A percentile compares a stretch with the other conserved stretches of the same genome.
Conservation (phyloP, 2,329 filamentous ascomycete genomes). For the Aureobasidium vineae region DNA sequence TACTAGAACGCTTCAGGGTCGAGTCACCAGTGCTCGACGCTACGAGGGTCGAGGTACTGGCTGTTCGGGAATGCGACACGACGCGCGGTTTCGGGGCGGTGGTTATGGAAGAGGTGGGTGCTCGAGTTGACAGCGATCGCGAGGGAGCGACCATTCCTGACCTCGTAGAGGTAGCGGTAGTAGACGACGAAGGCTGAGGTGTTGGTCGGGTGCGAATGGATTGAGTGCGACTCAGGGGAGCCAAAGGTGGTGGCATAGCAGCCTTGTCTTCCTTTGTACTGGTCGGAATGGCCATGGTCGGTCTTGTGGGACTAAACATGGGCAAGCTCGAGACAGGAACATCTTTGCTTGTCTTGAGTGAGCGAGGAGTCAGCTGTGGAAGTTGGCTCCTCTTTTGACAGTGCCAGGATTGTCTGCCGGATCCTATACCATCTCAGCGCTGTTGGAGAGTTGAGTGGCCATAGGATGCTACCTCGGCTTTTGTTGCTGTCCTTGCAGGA, state of each 20-base stretch:
- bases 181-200: not conserved
- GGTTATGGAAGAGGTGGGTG: not conserved
- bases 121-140: not conserved
- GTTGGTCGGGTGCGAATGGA: not conserved
- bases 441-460: conserved; percentile 24
- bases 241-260: conserved; percentile 21
- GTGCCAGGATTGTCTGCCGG: not conserved
- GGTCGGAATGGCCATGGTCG: not conserved
- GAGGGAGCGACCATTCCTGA: not conserved
- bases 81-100: not conserved
- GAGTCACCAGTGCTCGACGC: not conserved
- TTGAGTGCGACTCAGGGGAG: not conserved
- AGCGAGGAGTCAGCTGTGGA: conserved; percentile 23
- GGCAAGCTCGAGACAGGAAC: conserved; percentile 11
- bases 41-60: conserved; percentile 2
- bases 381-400: conserved; percentile 22
- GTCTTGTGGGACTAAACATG: not conserved
- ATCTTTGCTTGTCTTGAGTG: conserved; percentile 5
- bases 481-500: not conserved
- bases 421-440: conserved; percentile 24
- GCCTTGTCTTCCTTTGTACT: conserved; percentile 1
- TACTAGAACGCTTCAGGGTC: not conserved
- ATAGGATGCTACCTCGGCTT: conserved; percentile 15
- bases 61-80: not conserved
- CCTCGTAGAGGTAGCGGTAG: not conserved